A percentile compares a stretch with the other conserved stretches of the same genome.
Evolutionary conservation across 73 alveolate species (phyloP).

Genomic region (Tetrahymena thermophila): DNA sequence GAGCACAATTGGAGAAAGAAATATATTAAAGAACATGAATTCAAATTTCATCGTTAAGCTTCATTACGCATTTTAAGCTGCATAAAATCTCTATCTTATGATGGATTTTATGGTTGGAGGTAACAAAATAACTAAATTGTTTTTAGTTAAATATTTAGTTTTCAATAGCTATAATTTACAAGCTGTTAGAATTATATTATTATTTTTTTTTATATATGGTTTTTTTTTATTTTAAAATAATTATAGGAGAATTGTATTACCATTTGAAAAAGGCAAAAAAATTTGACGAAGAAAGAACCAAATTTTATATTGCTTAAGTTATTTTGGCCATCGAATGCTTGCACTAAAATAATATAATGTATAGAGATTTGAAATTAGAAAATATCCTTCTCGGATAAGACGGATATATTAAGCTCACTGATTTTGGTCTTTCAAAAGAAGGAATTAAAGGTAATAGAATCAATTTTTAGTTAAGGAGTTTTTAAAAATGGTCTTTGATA

Average conservation of each 20-base stretch:
- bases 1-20: conserved; percentile 65
- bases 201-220: neutral
- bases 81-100: conserved; percentile 73
- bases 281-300: conserved; percentile 70
- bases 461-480: neutral
- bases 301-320: conserved; percentile 82
- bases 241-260: conserved; percentile 44
- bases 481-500: neutral
- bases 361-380: conserved; percentile 93
- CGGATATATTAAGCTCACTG: conserved; percentile 90
- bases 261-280: conserved; percentile 46
- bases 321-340: conserved; percentile 79
- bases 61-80: conserved; percentile 84
- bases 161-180: no score
- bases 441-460: conserved; percentile 36
- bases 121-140: no score
- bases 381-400: conserved; percentile 79
- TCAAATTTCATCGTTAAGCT: conserved; percentile 84
- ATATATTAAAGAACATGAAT: conserved; percentile 53
- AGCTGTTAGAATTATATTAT: no score
- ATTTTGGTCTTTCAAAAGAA: conserved; percentile 89
- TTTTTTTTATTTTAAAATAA: neutral
- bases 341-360: conserved; percentile 74
- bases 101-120: conserved; percentile 92
- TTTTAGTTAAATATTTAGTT: neutral